phyloP scores from a whole-genome alignment of 805 yeast species.

The Myxozyma nipponensis region DNA sequence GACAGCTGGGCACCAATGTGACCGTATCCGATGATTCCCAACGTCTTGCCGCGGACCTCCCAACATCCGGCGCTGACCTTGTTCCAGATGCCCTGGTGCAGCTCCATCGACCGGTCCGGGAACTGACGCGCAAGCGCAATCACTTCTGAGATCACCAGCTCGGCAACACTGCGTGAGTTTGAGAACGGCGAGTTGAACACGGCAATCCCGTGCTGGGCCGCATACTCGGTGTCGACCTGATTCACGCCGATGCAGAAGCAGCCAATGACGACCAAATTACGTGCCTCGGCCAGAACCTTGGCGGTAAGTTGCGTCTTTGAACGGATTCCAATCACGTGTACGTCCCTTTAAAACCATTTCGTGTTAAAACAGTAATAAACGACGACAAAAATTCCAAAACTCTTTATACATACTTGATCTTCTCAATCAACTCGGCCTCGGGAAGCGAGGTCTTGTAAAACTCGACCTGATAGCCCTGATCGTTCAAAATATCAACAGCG shows the following conservation, averaged over 20 bases:
- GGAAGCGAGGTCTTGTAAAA: constrained; percentile 82
- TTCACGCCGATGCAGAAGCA: constrained; percentile 99
- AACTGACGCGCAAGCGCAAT: constrained; percentile 92
- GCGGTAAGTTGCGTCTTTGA: constrained; percentile 89
- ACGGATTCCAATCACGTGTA: constrained; percentile 96
- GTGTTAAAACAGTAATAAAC: not conserved
- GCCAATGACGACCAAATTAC: constrained; percentile 84
- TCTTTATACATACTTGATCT: constrained; percentile 48
- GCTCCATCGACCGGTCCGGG: constrained; percentile 92
- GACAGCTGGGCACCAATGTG: constrained; percentile 97
- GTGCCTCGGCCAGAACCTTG: constrained; percentile 76
- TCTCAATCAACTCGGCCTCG: constrained; percentile 91
- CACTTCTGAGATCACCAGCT: constrained; percentile 91
- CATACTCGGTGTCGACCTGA: constrained; percentile 89
- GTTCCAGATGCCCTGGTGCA: constrained; percentile 97
- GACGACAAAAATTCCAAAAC: not conserved
- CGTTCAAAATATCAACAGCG: constrained; percentile 77
- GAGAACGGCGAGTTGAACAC: constrained; percentile 98
- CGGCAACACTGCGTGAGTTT: constrained; percentile 97
- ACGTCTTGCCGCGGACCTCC: constrained; percentile 98
- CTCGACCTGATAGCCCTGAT: constrained; percentile 97
- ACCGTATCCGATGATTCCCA: constrained; percentile 96
- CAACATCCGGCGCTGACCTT: constrained; percentile 92
- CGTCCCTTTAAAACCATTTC: constrained; percentile 44
- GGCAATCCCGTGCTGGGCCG: constrained; percentile 89